Evolutionary conservation across 371 early-diverging fungal genomes (phyloP), one percentile per base, ranked within the genome.

Genomic region (Actinomortierella wolfii): DNA sequence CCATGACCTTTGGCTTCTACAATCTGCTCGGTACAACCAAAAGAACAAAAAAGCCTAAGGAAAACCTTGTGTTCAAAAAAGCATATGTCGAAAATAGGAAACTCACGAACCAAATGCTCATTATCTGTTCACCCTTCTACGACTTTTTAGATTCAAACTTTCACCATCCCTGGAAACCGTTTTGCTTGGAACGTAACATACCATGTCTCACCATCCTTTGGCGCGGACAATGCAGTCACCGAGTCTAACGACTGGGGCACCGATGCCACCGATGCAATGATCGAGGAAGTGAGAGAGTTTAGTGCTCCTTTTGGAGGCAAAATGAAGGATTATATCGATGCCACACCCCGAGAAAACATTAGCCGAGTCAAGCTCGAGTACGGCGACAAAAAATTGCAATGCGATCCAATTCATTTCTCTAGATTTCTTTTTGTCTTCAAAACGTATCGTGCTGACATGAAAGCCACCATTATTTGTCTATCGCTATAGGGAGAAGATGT

Each of bases 101-200:
- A n/a, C 48, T 15, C 49, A 47, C 47, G 46, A 34, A 15, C 26
- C 34, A 34, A 34, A 34, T 34, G 34, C 7, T 34, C 11, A 4
- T 34, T 34, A 11, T 4, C 11, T 34, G 4, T 11, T 34, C 34
- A 6, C 34, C 11, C 34, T 34, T 34, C 34, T 34, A 4, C 11
- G 7, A 6, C 34, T 34, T 11, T 34, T 11, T 34, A 34, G 34
- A 34, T 34, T 34, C 20, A 23, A 3, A 47, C 25, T 41, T 65
- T 65, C 46, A 26, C 58, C 15, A 51, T 65, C 39, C 66, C 66
- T 17, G 66, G 59, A 11, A 34, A 65, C 15, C 54, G 59, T 24
- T 29, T 65, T 7, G 54, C 56, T 20, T 65, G 54, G 53, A 20
- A 20, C 59, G 34, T 34, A 11, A 34, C 34, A 34, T 34, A 11